Evolutionary conservation across 2,329 filamentous ascomycete species (phyloP), one percentile per base, ranked within the genome.

Genomic region (Zalaria sp.): DNA sequence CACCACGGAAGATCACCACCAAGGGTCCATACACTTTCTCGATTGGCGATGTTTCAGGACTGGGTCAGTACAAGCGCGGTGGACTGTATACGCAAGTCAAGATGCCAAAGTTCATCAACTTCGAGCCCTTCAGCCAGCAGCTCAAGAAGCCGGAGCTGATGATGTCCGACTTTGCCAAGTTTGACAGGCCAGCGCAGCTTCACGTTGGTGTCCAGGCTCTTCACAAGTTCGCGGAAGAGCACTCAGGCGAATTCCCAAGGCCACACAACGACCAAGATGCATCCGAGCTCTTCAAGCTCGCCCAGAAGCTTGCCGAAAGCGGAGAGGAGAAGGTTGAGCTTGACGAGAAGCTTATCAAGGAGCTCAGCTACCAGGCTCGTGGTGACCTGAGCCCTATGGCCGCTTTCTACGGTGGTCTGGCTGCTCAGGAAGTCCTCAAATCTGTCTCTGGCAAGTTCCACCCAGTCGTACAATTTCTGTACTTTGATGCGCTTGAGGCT

Each of bases 401-500:
- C 25, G 89, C 91, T 11, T 84, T 95, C 65, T 96, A 95, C 56
- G 91, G 91, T 60, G 91, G 91, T 52, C 75, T 95, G 51, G 76
- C 85, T 26, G 91, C 91, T 1, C 91, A 98, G 60, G 91, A 98
- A 62, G 81, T 95, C 25, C 73, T 98, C 46, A 98, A 98, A 66
- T 86, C 89, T 11, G 85, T 98, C 5, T 98, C 91, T 40, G 91
- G 91, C 52, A 98, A 98, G 64, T 98, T 98, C 67, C 78, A 86
- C 54, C 91, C 91, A n/a, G 80, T 96, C 50, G 75, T 83, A 51
- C 91, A 98, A 61, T 96, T 84, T 79, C 73, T 98, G 59, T 96
- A 98, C 69, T 93, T 95, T 53, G 91, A 98, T 63, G 94, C 91
- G 1, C 69, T 98, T n/a, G 91, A 98, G 63, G 94, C 91, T 6